Evolutionary conservation across 139 green algal genomes (phyloP).

Genomic region (Pleodorina starrii): DNA sequence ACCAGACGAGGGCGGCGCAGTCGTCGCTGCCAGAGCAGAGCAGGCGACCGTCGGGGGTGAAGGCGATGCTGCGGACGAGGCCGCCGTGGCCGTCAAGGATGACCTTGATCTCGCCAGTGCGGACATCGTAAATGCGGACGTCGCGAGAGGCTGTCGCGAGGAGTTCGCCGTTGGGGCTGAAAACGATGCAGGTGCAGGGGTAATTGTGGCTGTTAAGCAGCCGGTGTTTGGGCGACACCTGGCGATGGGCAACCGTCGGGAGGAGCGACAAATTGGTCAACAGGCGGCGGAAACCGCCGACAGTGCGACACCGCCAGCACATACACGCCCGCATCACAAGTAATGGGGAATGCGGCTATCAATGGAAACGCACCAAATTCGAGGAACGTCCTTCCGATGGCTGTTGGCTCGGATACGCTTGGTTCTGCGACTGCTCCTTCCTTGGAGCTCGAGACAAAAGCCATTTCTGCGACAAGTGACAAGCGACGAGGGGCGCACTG

Average conservation of each 20-base stretch:
- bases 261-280: too few species aligned
- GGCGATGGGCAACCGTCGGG: too few species aligned
- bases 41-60: constrained; percentile 33
- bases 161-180: neutral
- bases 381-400: too few species aligned
- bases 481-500: too few species aligned
- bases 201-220: constrained; percentile 19
- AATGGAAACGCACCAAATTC: too few species aligned
- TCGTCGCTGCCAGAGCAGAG: constrained; percentile 37
- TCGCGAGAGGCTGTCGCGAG: constrained; percentile 27
- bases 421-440: neutral
- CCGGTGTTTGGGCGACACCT: constrained; percentile 5
- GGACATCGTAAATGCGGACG: constrained; percentile 19
- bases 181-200: neutral
- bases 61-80: constrained; percentile 35
- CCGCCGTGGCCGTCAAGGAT: constrained; percentile 43
- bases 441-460: neutral
- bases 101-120: neutral
- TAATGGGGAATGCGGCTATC: too few species aligned
- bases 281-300: too few species aligned
- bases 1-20: constrained; percentile 20
- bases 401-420: too few species aligned
- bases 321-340: too few species aligned
- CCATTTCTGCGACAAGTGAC: neutral
- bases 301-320: too few species aligned